phyloP scores from a whole-genome alignment of 352 stramenopile genomes.

The Pythium biforme region DNA sequence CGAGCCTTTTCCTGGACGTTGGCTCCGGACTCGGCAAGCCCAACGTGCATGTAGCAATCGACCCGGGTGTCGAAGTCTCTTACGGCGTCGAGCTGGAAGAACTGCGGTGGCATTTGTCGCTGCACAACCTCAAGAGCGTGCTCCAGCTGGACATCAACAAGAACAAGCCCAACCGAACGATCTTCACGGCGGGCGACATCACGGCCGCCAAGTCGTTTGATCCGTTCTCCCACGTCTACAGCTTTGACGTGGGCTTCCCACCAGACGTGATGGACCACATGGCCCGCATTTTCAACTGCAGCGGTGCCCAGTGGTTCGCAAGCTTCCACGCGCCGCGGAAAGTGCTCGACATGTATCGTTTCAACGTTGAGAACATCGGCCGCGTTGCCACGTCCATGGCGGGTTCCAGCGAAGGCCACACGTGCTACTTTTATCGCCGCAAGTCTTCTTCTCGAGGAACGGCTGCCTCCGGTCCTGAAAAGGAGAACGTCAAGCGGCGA shows the following conservation, averaged over 20 bases:
- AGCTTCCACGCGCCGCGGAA: constrained; percentile 93
- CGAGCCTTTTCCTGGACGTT: constrained; percentile 96
- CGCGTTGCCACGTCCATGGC: constrained; percentile 93
- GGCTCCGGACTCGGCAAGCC: constrained; percentile 97
- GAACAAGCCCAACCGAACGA: constrained; percentile 56
- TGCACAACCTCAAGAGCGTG: constrained; percentile 92
- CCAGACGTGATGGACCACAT: constrained; percentile 93
- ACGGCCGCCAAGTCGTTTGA: constrained; percentile 92
- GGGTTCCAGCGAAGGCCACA: constrained; percentile 95
- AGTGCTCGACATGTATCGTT: constrained; percentile 93
- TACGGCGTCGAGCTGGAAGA: constrained; percentile 96
- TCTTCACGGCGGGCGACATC: constrained; percentile 95
- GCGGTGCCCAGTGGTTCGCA: constrained; percentile 89
- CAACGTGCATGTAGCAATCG: constrained; percentile 96
- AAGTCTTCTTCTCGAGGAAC: constrained; percentile 15
- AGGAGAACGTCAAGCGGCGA: constrained; percentile 24
- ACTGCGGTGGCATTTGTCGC: constrained; percentile 92
- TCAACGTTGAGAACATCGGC: constrained; percentile 89
- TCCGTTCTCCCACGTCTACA: constrained; percentile 98
- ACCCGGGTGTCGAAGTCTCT: constrained; percentile 94
- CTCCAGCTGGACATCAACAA: constrained; percentile 67
- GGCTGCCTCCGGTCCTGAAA: constrained; percentile 6
- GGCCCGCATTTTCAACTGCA: constrained; percentile 93
- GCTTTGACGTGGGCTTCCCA: constrained; percentile 98
- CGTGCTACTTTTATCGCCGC: constrained; percentile 95